Evolutionary conservation across 2,329 filamentous ascomycete genomes (phyloP), one percentile per base, ranked within the genome.

Genomic region (Pseudogymnoascus sp.): DNA sequence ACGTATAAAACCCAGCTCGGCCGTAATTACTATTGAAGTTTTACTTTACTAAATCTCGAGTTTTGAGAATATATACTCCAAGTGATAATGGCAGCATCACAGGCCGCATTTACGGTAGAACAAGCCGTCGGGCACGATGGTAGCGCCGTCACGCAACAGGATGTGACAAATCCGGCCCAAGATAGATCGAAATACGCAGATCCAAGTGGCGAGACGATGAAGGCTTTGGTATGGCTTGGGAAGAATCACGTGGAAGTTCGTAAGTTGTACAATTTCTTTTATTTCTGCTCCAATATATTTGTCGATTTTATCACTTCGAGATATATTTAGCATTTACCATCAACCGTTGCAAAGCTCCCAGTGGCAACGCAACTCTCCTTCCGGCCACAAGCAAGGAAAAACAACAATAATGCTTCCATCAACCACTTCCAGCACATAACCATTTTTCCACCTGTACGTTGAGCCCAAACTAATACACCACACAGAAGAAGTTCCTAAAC

Each of bases 171-270:
- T 67, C 89, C 88, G n/a, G 78, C 68, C 24, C 68, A 60, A 68
- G 79, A 87, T 64, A 74, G 78, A 19, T 73, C 72, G 33, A 79
- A 79, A 67, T 79, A 79, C 72, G 83, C 79, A 24, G 77, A 82
- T 69, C 75, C 79, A 4, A 61, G 59, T 11, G 75, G 74, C 33
- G 82, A 86, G 69, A 88, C 76, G 14, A 95, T 96, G 89, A 88
- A 90, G 74, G 92, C 91, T 0, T 76, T 96, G 13, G 83, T 83
- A 1, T 96, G 91, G 91, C 85, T 88, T 75, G 89, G 89, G 61
- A 95, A 93, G 79, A 90, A 92, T 70, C 84, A 79, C 31, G 90
- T 96, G 56, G 76, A 89, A 71, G 79, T 96, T 16, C 77, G 82
- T 85, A 73, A 64, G 75, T 70, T 14, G 62, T 63, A 26, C 33